phyloP scores from a whole-genome alignment of 2,329 filamentous ascomycete genomes.

The Verticillium alfalfae region DNA sequence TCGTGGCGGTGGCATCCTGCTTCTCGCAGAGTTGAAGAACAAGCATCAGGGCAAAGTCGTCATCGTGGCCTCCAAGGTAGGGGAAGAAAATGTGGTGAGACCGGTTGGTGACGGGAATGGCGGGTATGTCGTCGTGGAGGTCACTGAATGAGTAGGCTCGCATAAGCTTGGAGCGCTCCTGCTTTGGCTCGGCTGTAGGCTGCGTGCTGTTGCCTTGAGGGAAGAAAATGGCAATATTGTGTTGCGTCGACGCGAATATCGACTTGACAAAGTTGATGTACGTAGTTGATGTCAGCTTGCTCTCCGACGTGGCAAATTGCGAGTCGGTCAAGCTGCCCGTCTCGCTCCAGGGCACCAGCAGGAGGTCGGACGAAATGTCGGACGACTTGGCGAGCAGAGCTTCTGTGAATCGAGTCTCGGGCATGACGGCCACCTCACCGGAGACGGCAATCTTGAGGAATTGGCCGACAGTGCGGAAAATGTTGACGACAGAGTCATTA shows the following conservation, averaged over 20 bases:
- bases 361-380: slow-evolving; percentile 64
- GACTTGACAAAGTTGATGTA: slow-evolving; percentile 72
- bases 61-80: slow-evolving; percentile 80
- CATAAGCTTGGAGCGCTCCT: slow-evolving; percentile 31
- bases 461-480: slow-evolving; percentile 82
- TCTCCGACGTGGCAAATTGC: slow-evolving; percentile 9
- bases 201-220: slow-evolving; percentile 56
- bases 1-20: slow-evolving; percentile 69
- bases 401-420: slow-evolving; percentile 72
- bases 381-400: slow-evolving; percentile 66
- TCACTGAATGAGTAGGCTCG: slow-evolving; percentile 56
- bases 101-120: slow-evolving; percentile 57
- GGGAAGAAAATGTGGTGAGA: slow-evolving; percentile 82
- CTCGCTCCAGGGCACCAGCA: slow-evolving; percentile 88
- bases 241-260: slow-evolving; percentile 57
- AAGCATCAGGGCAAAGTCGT: slow-evolving; percentile 71
- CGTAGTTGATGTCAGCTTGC: slow-evolving; percentile 24
- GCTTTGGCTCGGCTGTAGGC: slow-evolving; percentile 24
- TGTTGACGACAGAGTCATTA: slow-evolving; percentile 82
- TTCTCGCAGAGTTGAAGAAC: slow-evolving; percentile 82
- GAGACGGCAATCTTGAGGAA: slow-evolving; percentile 79
- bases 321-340: slow-evolving; percentile 70
- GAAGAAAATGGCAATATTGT: slow-evolving; percentile 73
- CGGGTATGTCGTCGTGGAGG: slow-evolving; percentile 32
- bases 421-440: slow-evolving; percentile 74